Evolutionary conservation across 2,329 filamentous ascomycete genomes (phyloP).

Genomic region (Monilinia fructigena): DNA sequence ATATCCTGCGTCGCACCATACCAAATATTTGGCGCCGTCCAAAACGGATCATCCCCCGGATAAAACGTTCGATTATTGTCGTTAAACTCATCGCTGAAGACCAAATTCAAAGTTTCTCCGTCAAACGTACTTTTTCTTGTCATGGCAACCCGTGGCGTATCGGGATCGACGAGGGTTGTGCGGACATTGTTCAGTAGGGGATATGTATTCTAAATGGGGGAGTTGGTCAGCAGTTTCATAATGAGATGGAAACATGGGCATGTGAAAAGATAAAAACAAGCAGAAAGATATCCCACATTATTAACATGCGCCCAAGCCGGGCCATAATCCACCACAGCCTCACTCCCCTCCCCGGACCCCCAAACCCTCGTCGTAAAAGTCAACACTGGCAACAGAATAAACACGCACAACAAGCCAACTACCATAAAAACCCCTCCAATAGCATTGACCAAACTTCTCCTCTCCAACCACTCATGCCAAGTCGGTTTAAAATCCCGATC

Average conservation of each 20-base stretch:
- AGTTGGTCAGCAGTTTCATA: neutral
- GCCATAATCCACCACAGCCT: slow-evolving; percentile 24
- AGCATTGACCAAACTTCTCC: slow-evolving; percentile 44
- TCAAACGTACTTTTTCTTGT: slow-evolving; percentile 46
- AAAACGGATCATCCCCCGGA: slow-evolving; percentile 56
- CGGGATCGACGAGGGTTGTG: slow-evolving; percentile 50
- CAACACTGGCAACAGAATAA: slow-evolving; percentile 51
- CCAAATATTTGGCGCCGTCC: slow-evolving; percentile 53
- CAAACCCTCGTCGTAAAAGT: slow-evolving; percentile 42
- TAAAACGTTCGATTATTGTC: slow-evolving; percentile 53
- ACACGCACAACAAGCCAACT: slow-evolving; percentile 49
- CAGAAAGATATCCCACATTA: slow-evolving; percentile 31
- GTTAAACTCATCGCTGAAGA: slow-evolving; percentile 59
- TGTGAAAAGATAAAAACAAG: too few species aligned
- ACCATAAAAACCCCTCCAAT: slow-evolving; percentile 46
- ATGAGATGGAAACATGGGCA: too few species aligned
- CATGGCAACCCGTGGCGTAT: slow-evolving; percentile 49
- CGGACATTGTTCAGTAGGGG: slow-evolving; percentile 50
- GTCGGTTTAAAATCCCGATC: slow-evolving; percentile 45
- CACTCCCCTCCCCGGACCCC: neutral
- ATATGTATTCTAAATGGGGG: slow-evolving; percentile 39
- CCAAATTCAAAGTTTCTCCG: slow-evolving; percentile 48
- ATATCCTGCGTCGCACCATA: slow-evolving; percentile 52
- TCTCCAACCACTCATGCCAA: slow-evolving; percentile 47
- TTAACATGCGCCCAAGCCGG: slow-evolving; percentile 49